Evolutionary conservation across 2,329 filamentous ascomycete genomes (phyloP).

Genomic region (Apiospora rasikravindrae): DNA sequence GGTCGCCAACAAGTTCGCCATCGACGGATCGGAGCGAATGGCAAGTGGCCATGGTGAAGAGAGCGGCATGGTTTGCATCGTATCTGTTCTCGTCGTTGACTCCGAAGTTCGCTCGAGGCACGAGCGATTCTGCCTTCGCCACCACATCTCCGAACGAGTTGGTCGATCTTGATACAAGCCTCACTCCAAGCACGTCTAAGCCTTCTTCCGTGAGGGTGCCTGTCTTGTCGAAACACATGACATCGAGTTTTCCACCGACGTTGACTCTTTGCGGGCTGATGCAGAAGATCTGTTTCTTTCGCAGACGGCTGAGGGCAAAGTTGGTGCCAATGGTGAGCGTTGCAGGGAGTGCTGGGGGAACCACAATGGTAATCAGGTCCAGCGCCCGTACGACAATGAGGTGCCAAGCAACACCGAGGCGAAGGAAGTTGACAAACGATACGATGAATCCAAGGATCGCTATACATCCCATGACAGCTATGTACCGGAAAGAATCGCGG

Average conservation of each 20-base stretch:
- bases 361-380: slow-evolving; percentile 96
- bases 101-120: slow-evolving; percentile 47
- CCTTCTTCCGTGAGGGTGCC: slow-evolving; percentile 98
- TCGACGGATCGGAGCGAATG: slow-evolving; percentile 90
- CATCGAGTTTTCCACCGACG: slow-evolving; percentile 91
- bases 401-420: slow-evolving; percentile 83
- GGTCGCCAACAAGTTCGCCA: slow-evolving; percentile 88
- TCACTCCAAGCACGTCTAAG: slow-evolving; percentile 87
- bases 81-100: slow-evolving; percentile 38
- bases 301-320: slow-evolving; percentile 86
- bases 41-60: slow-evolving; percentile 97
- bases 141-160: slow-evolving; percentile 78
- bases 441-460: slow-evolving; percentile 86
- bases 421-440: slow-evolving; percentile 92
- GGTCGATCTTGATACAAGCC: slow-evolving; percentile 70
- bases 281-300: slow-evolving; percentile 91
- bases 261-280: slow-evolving; percentile 98
- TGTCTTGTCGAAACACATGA: slow-evolving; percentile 98
- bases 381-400: slow-evolving; percentile 90
- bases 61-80: slow-evolving; percentile 60
- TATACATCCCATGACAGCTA: slow-evolving; percentile 91
- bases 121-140: slow-evolving; percentile 64
- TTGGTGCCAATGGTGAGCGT: slow-evolving; percentile 96
- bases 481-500: slow-evolving; percentile 95
- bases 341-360: slow-evolving; percentile 91